phyloP scores from a whole-genome alignment of 495 filamentous ascomycete species.

The Melanomma pulvis-pyrius region DNA sequence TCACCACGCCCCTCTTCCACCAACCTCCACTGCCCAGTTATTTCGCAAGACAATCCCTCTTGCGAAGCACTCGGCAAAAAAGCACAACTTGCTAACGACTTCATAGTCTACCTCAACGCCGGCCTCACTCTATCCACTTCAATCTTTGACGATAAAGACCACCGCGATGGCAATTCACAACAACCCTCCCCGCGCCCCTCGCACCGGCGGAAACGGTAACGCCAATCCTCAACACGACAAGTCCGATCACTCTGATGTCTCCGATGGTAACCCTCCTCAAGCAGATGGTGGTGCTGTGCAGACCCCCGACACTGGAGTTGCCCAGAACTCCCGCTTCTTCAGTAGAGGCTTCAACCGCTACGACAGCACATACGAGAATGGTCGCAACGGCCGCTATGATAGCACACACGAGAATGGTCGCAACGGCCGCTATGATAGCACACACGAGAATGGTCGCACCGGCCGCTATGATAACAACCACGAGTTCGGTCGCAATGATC shows the following conservation, averaged over 20 bases:
- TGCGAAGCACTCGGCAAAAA: background rate
- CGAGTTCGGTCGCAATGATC: background rate
- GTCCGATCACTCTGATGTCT: background rate
- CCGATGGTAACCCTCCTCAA: background rate
- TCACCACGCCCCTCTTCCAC: background rate
- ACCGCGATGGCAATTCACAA: background rate
- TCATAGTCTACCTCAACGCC: background rate
- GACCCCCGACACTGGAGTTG: background rate
- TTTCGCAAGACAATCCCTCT: background rate
- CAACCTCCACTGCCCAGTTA: background rate
- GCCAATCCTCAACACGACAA: background rate
- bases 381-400: background rate
- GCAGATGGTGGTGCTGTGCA: background rate
- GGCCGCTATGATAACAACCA: background rate
- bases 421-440: background rate
- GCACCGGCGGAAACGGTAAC: background rate
- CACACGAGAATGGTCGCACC: background rate
- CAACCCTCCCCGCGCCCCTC: background rate
- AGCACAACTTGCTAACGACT: too few relatives aligned
- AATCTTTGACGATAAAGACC: background rate
- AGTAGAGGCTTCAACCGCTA: background rate
- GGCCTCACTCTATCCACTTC: background rate
- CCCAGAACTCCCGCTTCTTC: slow-evolving; percentile 1
- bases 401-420: background rate
- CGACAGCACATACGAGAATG: background rate